phyloP scores from a whole-genome alignment of 1,284 basidiomycete species.

The Leccinum pachyderme region DNA sequence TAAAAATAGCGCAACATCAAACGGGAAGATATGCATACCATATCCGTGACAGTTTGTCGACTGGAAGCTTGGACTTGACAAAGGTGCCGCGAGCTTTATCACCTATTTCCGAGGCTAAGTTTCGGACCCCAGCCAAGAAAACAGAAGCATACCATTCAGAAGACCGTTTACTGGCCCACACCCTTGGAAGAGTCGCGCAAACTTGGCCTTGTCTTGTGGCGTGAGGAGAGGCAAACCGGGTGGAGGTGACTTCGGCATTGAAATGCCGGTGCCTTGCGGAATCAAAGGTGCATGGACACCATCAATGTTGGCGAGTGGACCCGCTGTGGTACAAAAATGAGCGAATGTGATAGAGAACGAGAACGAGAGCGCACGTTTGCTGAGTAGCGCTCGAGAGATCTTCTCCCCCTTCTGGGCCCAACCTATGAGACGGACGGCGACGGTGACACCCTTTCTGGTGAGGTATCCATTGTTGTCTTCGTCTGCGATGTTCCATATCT shows the following conservation, averaged over 20 bases:
- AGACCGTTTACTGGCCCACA: conserved; percentile 76
- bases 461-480: conserved; percentile 91
- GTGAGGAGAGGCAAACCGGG: conserved; percentile 66
- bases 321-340: conserved; percentile 50
- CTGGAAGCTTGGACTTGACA: conserved; percentile 87
- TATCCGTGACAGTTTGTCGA: conserved; percentile 90
- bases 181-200: conserved; percentile 73
- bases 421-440: conserved; percentile 87
- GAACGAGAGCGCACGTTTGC: conserved; percentile 55
- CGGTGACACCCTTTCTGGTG: conserved; percentile 80
- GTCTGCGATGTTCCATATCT: conserved; percentile 94
- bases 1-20: conserved; percentile 5
- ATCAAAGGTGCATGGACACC: conserved; percentile 54
- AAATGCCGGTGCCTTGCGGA: conserved; percentile 51
- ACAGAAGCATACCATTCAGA: conserved; percentile 56
- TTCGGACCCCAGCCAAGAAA: neutral
- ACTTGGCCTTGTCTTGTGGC: conserved; percentile 80
- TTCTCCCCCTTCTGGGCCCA: conserved; percentile 89
- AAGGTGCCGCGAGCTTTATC: conserved; percentile 93
- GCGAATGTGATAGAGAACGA: conserved; percentile 6
- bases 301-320: conserved; percentile 79
- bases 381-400: conserved; percentile 57
- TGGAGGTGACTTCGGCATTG: conserved; percentile 58
- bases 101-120: conserved; percentile 43
- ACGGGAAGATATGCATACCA: conserved; percentile 57